Evolutionary conservation across 2,329 filamentous ascomycete species (phyloP).

Genomic region (Clonostachys rhizophaga): DNA sequence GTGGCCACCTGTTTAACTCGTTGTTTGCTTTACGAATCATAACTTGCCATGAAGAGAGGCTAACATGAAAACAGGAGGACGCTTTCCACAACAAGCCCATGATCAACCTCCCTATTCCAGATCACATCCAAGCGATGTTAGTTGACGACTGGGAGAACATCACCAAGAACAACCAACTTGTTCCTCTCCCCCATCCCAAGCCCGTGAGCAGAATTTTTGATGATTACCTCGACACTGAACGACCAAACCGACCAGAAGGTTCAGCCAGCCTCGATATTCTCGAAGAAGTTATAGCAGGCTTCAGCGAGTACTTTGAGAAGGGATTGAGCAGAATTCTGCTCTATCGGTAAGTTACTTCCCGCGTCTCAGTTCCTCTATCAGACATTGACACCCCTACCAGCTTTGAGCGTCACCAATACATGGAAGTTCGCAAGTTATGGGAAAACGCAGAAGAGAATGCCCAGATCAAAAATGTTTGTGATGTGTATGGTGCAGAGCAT

Average conservation of each 20-base stretch:
- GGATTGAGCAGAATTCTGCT: constrained; percentile 82
- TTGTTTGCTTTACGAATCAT: constrained; percentile 9
- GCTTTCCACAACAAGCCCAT: constrained; percentile 78
- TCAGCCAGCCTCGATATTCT: constrained; percentile 78
- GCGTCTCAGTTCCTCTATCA: neutral
- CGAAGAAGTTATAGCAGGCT: constrained; percentile 80
- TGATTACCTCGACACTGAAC: constrained; percentile 72
- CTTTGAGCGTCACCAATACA: constrained; percentile 87
- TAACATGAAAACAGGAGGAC: constrained; percentile 63
- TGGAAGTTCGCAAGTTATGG: constrained; percentile 69
- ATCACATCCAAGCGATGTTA: constrained; percentile 84
- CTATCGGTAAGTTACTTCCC: constrained; percentile 53
- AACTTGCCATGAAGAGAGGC: too few species aligned
- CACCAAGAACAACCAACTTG: constrained; percentile 89
- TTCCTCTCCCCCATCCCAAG: constrained; percentile 73
- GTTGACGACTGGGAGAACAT: constrained; percentile 99
- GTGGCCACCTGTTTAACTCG: constrained; percentile 3
- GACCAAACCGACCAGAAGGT: constrained; percentile 57
- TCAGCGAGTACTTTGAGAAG: constrained; percentile 94
- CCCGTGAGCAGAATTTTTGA: constrained; percentile 75
- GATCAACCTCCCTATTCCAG: constrained; percentile 81
- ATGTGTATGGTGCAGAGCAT: constrained; percentile 92
- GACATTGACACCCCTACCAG: constrained; percentile 32
- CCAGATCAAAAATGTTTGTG: constrained; percentile 66
- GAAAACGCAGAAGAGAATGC: constrained; percentile 56